Evolutionary conservation across 2,329 filamentous ascomycete genomes (phyloP), one percentile per base, ranked within the genome.

Genomic region (Colletotrichum caudatum): DNA sequence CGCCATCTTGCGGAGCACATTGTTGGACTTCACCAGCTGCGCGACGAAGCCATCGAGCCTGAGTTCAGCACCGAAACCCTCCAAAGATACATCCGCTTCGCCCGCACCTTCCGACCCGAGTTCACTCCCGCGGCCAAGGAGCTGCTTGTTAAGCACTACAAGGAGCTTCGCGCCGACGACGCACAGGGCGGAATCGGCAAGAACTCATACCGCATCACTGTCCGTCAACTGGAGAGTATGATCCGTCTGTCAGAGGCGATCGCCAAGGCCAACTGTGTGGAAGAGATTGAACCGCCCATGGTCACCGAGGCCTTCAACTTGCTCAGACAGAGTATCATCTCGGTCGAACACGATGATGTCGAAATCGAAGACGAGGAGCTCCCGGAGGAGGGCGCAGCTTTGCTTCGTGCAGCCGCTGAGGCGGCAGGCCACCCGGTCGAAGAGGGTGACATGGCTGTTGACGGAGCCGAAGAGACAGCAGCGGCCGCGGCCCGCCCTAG

Each of bases 201-300:
- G 78, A 98, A 98, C 83, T 97, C 93, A 74, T 99, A 99, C 85
- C 92, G 96, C 71, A 99, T 99, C 80, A 99, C 96, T 0, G 96
- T 99, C 61, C 90, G 96, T 79, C 96, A 99, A 81, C 87, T 99
- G 2, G 96, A 99, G 83, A 95, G 92, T 79, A 91, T 99, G 88
- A 98, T 99, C 75, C 94, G 96, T 74, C 85, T 99, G 67, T 95
- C 93, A 66, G 96, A 99, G 82, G 96, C 96, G n/a, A 98, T 99
- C 75, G 96, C 96, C 70, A 98, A 98, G 82, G 94, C 94, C 70
- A 98, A 97, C 80, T 99, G 96, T 79, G 94, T 97, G 18, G 93
- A 95, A 77, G 94, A 98, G 74, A 93, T 99, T 73, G 91, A 91
- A 0, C 88, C 93, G 1, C 89, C 89, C 0, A 97, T 98, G 82